Base-by-base conservation (phyloP, 257 asterid species). In the Anisodus acutangulus region DNA sequence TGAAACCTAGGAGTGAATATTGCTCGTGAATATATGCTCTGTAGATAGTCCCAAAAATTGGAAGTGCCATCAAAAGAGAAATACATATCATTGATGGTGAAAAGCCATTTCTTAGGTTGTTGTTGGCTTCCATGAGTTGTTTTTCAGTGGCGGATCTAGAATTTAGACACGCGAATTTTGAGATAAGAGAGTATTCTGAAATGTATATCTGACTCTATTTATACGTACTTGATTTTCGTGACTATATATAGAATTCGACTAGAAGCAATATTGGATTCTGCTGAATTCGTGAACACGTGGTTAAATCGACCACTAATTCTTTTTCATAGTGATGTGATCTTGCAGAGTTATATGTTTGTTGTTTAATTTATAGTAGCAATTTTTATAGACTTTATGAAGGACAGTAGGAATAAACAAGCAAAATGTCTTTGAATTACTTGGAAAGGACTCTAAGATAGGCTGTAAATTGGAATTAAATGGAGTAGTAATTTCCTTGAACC, bases 11-110 rank as follows among this genome's bases (percentile, higher is more conserved):
- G 0, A 80, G 0, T 26, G 83, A 80, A 37, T 55, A 80, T n/a
- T 58, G 83, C 19, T 45, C n/a, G n/a, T 9, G 16, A 80, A 58
- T 22, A 45, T 58, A 57, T 6, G 83, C 83, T 62, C 71, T 58
- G 13, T 39, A 80, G 9, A 37, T 58, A 8, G 15, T 80, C 5
- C 16, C 22, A n/a, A 80, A 1, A 55, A 57, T 80, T 80, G 26
- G 26, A 45, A 62, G 17, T 80, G 69, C 47, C 78, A 69, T 39
- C 78, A 69, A 39, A 8, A 69, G 2, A 3, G 26, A 39, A 16
- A 69, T 69, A 5, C 4, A 69, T 39, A 69, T 69, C 31, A 16
- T 69, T 69, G 78, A 69, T 3, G 53, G 53, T 41, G 45, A 41
- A 41, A 41, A 41, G 45, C 45, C 4, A 3, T 41, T 41, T 41